These are phyloP conservation scores for Pythium volutum DNA, from an alignment of 352 stramenopile genomes.

Conservation along the genomic window DNA sequence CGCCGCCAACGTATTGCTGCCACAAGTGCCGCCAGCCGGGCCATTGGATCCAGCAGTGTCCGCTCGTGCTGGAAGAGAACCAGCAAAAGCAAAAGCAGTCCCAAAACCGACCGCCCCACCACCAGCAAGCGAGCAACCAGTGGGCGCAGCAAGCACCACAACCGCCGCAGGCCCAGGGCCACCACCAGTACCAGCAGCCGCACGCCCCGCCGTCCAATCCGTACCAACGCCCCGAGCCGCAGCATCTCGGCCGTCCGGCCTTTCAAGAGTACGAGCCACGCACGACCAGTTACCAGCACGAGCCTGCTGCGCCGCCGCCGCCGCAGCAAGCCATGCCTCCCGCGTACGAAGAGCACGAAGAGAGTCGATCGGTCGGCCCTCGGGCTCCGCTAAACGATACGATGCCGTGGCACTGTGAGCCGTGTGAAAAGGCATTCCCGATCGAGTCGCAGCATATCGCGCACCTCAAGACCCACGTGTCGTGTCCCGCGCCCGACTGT, in stretches of 20 bases:
- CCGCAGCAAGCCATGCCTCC: neutral
- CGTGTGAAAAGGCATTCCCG: slow-evolving; percentile 70
- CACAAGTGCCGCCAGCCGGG: slow-evolving; percentile 73
- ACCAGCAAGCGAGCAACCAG: neutral
- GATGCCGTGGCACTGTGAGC: slow-evolving; percentile 53
- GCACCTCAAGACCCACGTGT: slow-evolving; percentile 69
- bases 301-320: neutral
- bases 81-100: slow-evolving; percentile 22
- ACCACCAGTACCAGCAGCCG: slow-evolving; percentile 12
- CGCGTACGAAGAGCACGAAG: neutral
- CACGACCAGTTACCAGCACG: slow-evolving; percentile 7
- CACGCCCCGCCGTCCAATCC: slow-evolving; percentile 19
- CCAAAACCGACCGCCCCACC: neutral
- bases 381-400: neutral
- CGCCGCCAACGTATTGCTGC: slow-evolving; percentile 65
- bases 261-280: slow-evolving; percentile 24
- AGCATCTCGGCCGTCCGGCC: slow-evolving; percentile 10
- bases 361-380: neutral
- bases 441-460: slow-evolving; percentile 69
- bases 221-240: slow-evolving; percentile 9
- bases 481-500: slow-evolving; percentile 50
- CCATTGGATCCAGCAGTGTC: slow-evolving; percentile 80
- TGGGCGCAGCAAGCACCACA: neutral
- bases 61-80: slow-evolving; percentile 28
- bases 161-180: neutral